Percentiles rank a stretch among this genome's conserved stretches.
These are phyloP conservation scores for Aaosphaeria pasadenensis DNA, from an alignment of 2,329 filamentous ascomycete species.

Conservation along the genomic window DNA sequence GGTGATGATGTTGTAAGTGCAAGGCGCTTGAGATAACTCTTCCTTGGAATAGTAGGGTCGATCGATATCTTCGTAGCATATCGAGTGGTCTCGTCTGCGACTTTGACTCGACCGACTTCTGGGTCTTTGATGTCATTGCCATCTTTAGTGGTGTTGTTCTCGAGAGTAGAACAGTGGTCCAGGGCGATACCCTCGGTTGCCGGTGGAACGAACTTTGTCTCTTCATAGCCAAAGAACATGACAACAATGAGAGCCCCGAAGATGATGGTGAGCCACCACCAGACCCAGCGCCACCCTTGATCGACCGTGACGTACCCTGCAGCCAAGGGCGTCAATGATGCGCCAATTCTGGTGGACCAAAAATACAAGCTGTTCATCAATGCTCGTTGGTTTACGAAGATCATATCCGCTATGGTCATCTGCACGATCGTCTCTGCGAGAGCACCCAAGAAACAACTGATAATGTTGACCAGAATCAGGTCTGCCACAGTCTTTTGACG, in stretches of 20 bases:
- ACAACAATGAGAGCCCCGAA: slow-evolving; percentile 37
- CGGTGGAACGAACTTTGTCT: slow-evolving; percentile 12
- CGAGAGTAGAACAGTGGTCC: background rate
- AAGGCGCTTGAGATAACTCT: slow-evolving; percentile 41
- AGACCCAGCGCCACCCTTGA: slow-evolving; percentile 46
- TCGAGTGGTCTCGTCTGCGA: too few species aligned
- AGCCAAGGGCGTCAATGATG: slow-evolving; percentile 39
- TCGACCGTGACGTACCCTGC: slow-evolving; percentile 41
- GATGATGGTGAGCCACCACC: slow-evolving; percentile 47
- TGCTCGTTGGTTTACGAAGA: slow-evolving; percentile 49
- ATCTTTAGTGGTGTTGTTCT: background rate
- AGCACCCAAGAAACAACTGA: slow-evolving; percentile 46
- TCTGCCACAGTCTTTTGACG: slow-evolving; percentile 42
- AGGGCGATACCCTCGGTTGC: background rate
- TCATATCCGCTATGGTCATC: slow-evolving; percentile 49
- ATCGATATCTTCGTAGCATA: background rate
- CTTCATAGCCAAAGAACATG: slow-evolving; percentile 46
- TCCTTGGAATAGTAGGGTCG: background rate
- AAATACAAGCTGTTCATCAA: slow-evolving; percentile 48
- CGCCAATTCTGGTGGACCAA: slow-evolving; percentile 36
- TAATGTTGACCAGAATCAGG: slow-evolving; percentile 42
- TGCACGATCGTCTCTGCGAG: slow-evolving; percentile 45
- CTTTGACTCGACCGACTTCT: background rate
- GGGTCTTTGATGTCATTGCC: background rate
- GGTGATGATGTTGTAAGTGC: slow-evolving; percentile 23